phyloP scores from a whole-genome alignment of 441 rosid genomes.

The Jatropha multifida region DNA sequence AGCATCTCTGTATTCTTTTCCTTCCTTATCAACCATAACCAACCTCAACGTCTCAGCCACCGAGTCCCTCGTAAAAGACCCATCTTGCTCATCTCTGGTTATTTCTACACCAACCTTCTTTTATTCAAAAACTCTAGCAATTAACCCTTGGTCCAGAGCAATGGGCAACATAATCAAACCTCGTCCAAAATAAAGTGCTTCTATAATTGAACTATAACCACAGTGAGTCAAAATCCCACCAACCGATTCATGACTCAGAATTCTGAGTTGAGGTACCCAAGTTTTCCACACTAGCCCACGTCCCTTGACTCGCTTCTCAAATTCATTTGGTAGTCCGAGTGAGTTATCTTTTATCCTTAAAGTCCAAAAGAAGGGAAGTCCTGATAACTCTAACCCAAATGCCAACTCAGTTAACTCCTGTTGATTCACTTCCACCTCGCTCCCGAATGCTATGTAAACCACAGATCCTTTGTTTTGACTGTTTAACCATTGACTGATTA shows the following conservation, averaged over 20 bases:
- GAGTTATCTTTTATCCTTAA: background rate
- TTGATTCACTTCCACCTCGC: background rate
- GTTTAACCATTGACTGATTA: slow-evolving; percentile 8
- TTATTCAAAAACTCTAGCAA: slow-evolving; percentile 18
- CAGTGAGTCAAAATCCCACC: slow-evolving; percentile 15
- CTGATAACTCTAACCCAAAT: slow-evolving; percentile 5
- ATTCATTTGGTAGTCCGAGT: background rate
- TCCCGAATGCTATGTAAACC: slow-evolving; percentile 15
- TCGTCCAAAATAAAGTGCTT: slow-evolving; percentile 17
- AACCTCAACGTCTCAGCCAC: slow-evolving; percentile 16
- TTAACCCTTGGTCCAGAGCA: slow-evolving; percentile 6
- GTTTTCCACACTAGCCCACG: slow-evolving; percentile 13
- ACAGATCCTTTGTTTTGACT: slow-evolving; percentile 2
- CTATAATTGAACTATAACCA: slow-evolving; percentile 21
- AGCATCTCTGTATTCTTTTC: slow-evolving; percentile 11
- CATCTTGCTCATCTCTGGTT: slow-evolving; percentile 18
- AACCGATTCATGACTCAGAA: background rate
- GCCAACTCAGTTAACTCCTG: background rate
- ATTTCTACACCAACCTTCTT: slow-evolving; percentile 19
- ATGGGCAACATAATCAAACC: slow-evolving; percentile 17
- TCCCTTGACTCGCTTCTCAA: slow-evolving; percentile 9
- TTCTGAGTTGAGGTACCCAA: slow-evolving; percentile 17
- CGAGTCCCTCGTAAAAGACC: slow-evolving; percentile 10
- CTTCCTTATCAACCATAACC: slow-evolving; percentile 21
- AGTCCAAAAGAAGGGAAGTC: slow-evolving; percentile 14